Conservation (phyloP, 2,329 filamentous ascomycete species). For the Penicillium sumatraense region DNA sequence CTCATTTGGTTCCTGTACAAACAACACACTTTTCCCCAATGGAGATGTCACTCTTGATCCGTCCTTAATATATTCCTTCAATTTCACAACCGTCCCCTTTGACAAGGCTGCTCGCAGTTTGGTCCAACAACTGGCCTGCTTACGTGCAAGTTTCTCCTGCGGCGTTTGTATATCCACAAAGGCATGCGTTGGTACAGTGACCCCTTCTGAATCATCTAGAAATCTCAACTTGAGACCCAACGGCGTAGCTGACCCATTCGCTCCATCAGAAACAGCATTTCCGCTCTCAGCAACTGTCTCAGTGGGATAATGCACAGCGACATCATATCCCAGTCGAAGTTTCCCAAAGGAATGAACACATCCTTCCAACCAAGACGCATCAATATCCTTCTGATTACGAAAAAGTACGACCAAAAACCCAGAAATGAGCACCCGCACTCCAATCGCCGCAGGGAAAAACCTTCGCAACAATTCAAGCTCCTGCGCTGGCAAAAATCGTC, state of each 20-base stretch:
- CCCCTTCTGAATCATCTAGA: slow-evolving; percentile 14
- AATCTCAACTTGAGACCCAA: slow-evolving; percentile 22
- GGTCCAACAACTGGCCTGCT: slow-evolving; percentile 1
- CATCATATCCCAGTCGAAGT: slow-evolving; percentile 20
- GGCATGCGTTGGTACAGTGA: slow-evolving; percentile 20
- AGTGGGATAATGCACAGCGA: slow-evolving; percentile 14
- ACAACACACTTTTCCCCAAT: slow-evolving; percentile 18
- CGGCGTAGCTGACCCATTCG: slow-evolving; percentile 5
- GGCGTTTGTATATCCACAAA: slow-evolving; percentile 18
- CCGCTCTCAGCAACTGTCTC: slow-evolving; percentile 8
- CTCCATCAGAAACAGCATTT: slow-evolving; percentile 7
- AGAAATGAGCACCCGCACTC: slow-evolving; percentile 18
- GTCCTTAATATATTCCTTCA: slow-evolving; percentile 11
- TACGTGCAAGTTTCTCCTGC: slow-evolving; percentile 3
- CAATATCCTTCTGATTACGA: slow-evolving; percentile 13
- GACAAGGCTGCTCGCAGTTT: slow-evolving; percentile 11
- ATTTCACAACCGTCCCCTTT: slow-evolving; percentile 8
- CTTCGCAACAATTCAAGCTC: slow-evolving; percentile 13
- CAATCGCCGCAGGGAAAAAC: slow-evolving; percentile 22
- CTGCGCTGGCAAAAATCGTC: slow-evolving; percentile 13
- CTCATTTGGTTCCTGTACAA: slow-evolving; percentile 13
- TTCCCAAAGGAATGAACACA: slow-evolving; percentile 18
- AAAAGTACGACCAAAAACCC: slow-evolving; percentile 22
- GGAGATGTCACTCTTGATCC: slow-evolving; percentile 13
- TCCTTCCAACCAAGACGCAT: slow-evolving; percentile 21